These are phyloP conservation scores for Penicillium janthinellum DNA, from an alignment of 2,329 filamentous ascomycete genomes.

Conservation along the genomic window DNA sequence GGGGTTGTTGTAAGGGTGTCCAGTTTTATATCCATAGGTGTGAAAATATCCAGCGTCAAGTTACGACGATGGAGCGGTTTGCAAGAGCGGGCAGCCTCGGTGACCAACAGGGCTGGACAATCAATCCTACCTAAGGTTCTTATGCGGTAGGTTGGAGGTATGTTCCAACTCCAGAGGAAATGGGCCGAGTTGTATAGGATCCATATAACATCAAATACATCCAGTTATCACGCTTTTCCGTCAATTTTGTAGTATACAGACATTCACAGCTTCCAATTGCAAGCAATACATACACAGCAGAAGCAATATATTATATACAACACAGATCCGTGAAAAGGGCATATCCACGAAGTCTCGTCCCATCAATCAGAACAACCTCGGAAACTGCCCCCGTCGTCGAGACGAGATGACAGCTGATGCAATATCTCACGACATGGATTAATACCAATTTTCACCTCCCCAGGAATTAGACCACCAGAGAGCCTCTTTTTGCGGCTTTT, in stretches of 20 bases:
- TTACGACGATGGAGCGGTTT: no score
- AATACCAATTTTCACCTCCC: background rate
- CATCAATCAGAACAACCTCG: background rate
- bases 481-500: slow-evolving; percentile 4
- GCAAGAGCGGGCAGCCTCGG: no score
- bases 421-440: background rate
- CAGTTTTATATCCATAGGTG: no score
- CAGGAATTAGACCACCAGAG: background rate
- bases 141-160: no score
- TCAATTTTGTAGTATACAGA: background rate
- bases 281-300: slow-evolving; percentile 9
- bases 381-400: background rate
- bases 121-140: no score
- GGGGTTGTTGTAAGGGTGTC: no score
- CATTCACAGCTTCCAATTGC: slow-evolving; percentile 1
- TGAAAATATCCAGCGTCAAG: no score
- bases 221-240: background rate
- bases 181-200: no score
- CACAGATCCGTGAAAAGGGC: background rate
- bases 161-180: no score
- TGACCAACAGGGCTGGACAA: no score
- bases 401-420: background rate
- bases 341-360: background rate
- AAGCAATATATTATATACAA: slow-evolving; percentile 4
- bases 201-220: background rate